Evolutionary conservation across 495 filamentous ascomycete species (phyloP), one percentile per base, ranked within the genome.

Genomic region (Podospora conica): DNA sequence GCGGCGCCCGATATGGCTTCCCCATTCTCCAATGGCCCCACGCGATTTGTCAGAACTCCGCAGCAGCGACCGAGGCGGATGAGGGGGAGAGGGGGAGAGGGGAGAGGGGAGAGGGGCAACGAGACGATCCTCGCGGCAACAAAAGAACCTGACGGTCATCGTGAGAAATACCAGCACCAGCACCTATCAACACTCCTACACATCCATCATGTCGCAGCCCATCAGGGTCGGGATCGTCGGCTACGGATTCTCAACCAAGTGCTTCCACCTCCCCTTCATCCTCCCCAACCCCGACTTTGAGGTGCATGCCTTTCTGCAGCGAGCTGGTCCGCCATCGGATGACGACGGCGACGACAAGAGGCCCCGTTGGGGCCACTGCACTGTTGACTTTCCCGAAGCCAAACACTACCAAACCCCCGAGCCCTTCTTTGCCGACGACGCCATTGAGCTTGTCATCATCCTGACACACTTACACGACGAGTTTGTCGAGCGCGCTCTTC

Each of bases 241-340:
- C 60, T 78, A 76, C 61, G 75, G 90, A 74, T 80, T 87, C 77
- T 88, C 90, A 59, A 86, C 89, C 55, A 91, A 90, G 69, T 76
- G 81, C 74, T 91, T 91, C 74, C 90, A 91, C 75, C 87, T 92
- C 60, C 90, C 90, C 53, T 87, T 88, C 73, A 85, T 92, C 68
- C 75, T 81, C 48, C 78, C 83, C 23, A 80, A 86, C 73, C 82
- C 87, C 1, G 84, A 82, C 4, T 78, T 88, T 67, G 86, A 88
- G 74, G 77, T 80, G 63, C 87, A 85, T 74, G 81, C 76, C 9
- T 77, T 78, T 55, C 66, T 78, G 31, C 75, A 78, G 58, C 73
- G 76, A 3, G 70, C 76, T 2, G 55, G 65, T 2, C 62, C 74
- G 22, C 76, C 76, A 3, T n/a, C 10, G 55, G 18, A 20, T 53